Conservation (phyloP, 163 green algal genomes). For the Chlorella variabilis region DNA sequence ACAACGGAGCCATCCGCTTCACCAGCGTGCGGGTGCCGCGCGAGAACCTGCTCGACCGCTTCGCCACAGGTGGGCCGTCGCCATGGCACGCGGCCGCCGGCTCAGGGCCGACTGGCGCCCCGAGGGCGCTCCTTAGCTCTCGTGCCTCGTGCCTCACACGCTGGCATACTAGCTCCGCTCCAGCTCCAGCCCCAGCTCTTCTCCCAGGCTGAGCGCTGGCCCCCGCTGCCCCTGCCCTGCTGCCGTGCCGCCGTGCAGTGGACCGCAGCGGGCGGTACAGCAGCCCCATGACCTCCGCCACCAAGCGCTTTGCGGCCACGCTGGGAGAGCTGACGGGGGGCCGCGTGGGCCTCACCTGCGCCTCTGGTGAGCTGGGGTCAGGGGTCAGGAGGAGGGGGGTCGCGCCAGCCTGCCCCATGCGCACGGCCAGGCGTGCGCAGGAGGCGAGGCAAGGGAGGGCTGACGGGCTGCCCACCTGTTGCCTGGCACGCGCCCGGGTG, state of each 20-base stretch:
- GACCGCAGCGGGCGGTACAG: slow-evolving; percentile 56
- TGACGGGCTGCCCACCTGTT: too few species aligned
- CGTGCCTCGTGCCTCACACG: too few species aligned
- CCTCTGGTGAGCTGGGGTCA: slow-evolving; percentile 46
- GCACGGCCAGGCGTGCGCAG: too few species aligned
- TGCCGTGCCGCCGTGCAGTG: slow-evolving; percentile 6
- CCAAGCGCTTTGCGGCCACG: slow-evolving; percentile 84
- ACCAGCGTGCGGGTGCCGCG: slow-evolving; percentile 80
- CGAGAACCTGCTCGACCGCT: slow-evolving; percentile 85
- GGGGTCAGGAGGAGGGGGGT: too few species aligned
- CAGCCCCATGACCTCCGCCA: slow-evolving; percentile 59
- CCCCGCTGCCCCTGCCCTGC: not conserved
- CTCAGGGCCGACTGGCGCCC: too few species aligned
- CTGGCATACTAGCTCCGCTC: too few species aligned
- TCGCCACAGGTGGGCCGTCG: slow-evolving; percentile 54
- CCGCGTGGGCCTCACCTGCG: slow-evolving; percentile 76
- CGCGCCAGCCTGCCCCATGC: not conserved
- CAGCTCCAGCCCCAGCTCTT: too few species aligned
- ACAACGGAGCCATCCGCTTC: slow-evolving; percentile 91
- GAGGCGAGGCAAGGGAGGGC: too few species aligned
- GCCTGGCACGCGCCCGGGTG: not conserved
- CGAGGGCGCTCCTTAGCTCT: too few species aligned
- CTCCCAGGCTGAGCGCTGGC: too few species aligned
- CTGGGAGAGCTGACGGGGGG: slow-evolving; percentile 89
- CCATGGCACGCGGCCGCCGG: too few species aligned